Percentiles rank a stretch among this genome's conserved stretches.
These are phyloP conservation scores for Penicillium verrucosum DNA, from an alignment of 2,329 filamentous ascomycete genomes.

Conservation along the genomic window DNA sequence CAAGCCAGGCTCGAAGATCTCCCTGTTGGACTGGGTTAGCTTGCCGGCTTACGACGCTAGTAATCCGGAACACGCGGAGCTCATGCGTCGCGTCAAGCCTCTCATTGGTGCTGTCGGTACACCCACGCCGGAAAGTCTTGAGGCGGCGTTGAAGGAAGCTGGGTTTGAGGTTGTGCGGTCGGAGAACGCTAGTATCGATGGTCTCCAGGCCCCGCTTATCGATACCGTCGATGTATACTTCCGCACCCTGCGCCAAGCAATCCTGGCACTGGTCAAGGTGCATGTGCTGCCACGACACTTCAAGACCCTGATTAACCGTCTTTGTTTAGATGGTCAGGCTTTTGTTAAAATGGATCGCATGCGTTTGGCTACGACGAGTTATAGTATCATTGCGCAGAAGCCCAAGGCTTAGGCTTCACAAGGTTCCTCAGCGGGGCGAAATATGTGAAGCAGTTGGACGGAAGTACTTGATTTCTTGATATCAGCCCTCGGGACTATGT, in stretches of 20 bases:
- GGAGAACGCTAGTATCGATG: conserved; percentile 53
- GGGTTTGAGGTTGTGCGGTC: conserved; percentile 50
- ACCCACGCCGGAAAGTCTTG: conserved; percentile 49
- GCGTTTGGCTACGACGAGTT: conserved; percentile 53
- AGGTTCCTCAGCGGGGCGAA: background rate
- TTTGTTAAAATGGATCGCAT: conserved; percentile 57
- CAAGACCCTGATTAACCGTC: conserved; percentile 52
- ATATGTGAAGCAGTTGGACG: background rate
- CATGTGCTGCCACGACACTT: conserved; percentile 51
- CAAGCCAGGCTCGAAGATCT: conserved; percentile 51
- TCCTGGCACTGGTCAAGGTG: conserved; percentile 49
- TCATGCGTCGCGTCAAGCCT: conserved; percentile 56
- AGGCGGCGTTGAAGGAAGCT: conserved; percentile 46
- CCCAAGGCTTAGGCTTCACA: conserved; percentile 20
- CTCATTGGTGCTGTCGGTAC: conserved; percentile 56
- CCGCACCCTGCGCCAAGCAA: conserved; percentile 49
- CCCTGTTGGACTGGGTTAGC: conserved; percentile 54
- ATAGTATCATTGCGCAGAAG: conserved; percentile 53
- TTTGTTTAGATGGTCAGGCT: conserved; percentile 54
- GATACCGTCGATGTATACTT: conserved; percentile 56
- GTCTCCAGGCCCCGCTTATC: conserved; percentile 52
- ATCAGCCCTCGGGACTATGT: too few relatives aligned
- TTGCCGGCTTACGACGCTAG: conserved; percentile 49
- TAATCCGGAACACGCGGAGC: conserved; percentile 48
- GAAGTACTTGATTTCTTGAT: background rate